These are phyloP conservation scores for Pyricularia grisea DNA, from an alignment of 2,329 filamentous ascomycete species.

Conservation along the genomic window DNA sequence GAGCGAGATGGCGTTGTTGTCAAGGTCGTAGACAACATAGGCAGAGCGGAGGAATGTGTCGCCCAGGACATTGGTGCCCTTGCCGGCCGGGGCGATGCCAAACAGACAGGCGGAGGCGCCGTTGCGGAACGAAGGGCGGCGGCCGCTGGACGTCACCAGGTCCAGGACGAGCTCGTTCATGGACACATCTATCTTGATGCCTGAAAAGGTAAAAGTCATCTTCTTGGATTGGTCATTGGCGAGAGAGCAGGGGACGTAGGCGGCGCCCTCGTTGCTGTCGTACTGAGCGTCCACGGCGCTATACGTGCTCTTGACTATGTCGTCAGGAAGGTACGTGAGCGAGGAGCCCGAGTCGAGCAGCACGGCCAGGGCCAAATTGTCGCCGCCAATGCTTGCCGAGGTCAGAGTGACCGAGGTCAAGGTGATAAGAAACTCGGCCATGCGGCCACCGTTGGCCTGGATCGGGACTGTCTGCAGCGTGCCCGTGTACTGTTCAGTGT, in stretches of 20 bases:
- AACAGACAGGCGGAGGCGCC: conserved; percentile 54
- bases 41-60: conserved; percentile 68
- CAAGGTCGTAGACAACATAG: conserved; percentile 67
- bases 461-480: conserved; percentile 58
- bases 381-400: conserved; percentile 28
- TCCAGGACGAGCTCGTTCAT: conserved; percentile 52
- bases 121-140: conserved; percentile 40
- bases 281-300: conserved; percentile 49
- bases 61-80: conserved; percentile 52
- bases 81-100: conserved; percentile 51
- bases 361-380: conserved; percentile 46
- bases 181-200: conserved; percentile 39
- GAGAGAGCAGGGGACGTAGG: conserved; percentile 53
- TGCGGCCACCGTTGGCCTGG: conserved; percentile 40
- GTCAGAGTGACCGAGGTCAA: conserved; percentile 48
- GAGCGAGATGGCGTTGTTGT: conserved; percentile 61
- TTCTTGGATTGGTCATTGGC: conserved; percentile 24
- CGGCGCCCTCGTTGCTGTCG: conserved; percentile 38
- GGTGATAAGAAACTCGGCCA: conserved; percentile 58
- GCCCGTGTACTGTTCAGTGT: conserved; percentile 55
- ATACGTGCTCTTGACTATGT: conserved; percentile 44
- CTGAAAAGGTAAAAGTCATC: conserved; percentile 45
- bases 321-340: conserved; percentile 56
- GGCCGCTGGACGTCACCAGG: conserved; percentile 34
- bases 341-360: conserved; percentile 64